Percentiles rank a stretch among this genome's conserved stretches.
phyloP scores from a whole-genome alignment of 2,329 filamentous ascomycete species.

The Calycina herbarum region DNA sequence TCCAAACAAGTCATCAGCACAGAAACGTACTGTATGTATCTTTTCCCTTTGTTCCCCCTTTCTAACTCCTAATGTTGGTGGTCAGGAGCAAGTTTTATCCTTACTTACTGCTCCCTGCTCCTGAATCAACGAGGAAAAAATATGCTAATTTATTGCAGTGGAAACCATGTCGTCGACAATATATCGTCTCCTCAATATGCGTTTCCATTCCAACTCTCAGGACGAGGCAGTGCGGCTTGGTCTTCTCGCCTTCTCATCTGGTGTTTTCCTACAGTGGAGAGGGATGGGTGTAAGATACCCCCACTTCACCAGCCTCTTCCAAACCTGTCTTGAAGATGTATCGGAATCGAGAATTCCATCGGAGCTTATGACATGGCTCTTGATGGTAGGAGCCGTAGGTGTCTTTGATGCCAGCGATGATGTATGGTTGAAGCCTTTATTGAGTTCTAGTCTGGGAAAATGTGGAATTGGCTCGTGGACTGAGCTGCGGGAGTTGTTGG shows the following conservation, averaged over 20 bases:
- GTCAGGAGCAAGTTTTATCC: no score
- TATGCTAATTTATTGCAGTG: slow-evolving; percentile 2
- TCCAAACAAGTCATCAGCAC: slow-evolving; percentile 27
- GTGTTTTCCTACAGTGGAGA: neutral
- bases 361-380: neutral
- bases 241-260: neutral
- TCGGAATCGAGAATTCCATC: neutral
- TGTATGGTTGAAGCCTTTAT: neutral
- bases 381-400: neutral
- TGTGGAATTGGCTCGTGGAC: neutral
- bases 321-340: neutral
- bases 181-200: neutral
- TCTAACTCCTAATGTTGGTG: no score
- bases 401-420: neutral
- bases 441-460: neutral
- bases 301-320: neutral
- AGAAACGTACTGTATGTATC: slow-evolving; percentile 18
- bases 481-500: neutral
- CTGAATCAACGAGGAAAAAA: no score
- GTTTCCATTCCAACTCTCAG: neutral
- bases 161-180: slow-evolving; percentile 39
- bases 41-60: no score
- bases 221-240: neutral
- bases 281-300: neutral
- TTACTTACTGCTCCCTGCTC: no score